Conservation (phyloP, 805 yeast species). For the Candida easanensis region DNA sequence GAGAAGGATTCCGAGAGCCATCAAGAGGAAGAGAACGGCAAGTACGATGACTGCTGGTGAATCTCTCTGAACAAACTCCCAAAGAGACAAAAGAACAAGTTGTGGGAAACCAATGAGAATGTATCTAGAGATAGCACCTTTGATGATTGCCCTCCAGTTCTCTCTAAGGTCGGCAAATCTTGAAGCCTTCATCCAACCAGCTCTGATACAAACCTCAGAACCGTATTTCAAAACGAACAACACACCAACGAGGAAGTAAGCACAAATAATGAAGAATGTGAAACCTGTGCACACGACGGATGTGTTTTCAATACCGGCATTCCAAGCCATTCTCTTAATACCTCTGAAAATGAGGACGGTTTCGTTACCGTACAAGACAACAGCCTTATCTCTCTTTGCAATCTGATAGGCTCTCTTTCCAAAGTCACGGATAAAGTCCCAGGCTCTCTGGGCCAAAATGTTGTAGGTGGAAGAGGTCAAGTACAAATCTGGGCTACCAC, state of each 20-base stretch:
- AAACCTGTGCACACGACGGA: constrained; percentile 83
- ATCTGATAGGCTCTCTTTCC: constrained; percentile 30
- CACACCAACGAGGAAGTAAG: constrained; percentile 64
- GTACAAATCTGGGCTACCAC: constrained; percentile 76
- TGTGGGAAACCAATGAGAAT: constrained; percentile 85
- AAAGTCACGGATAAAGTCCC: constrained; percentile 25
- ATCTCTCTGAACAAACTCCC: constrained; percentile 82
- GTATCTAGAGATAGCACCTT: constrained; percentile 78
- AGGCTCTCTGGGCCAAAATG: constrained; percentile 72
- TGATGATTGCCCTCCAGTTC: constrained; percentile 59
- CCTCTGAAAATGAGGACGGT: constrained; percentile 77
- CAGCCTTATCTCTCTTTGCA: constrained; percentile 35
- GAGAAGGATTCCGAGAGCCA: constrained; percentile 56
- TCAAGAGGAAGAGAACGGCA: constrained; percentile 67
- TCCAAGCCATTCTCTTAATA: constrained; percentile 76
- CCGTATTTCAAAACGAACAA: constrained; percentile 53
- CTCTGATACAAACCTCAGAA: constrained; percentile 44
- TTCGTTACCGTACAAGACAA: constrained; percentile 46
- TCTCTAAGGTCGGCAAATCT: constrained; percentile 48
- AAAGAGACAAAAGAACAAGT: constrained; percentile 70
- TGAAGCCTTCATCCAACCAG: constrained; percentile 48
- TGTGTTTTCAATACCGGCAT: constrained; percentile 76
- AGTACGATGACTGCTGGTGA: constrained; percentile 87
- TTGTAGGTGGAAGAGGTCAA: constrained; percentile 59
- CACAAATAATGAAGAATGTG: constrained; percentile 78